Evolutionary conservation across 495 filamentous ascomycete genomes (phyloP), one percentile per base, ranked within the genome.

Genomic region (Aspergillus bertholletiae): DNA sequence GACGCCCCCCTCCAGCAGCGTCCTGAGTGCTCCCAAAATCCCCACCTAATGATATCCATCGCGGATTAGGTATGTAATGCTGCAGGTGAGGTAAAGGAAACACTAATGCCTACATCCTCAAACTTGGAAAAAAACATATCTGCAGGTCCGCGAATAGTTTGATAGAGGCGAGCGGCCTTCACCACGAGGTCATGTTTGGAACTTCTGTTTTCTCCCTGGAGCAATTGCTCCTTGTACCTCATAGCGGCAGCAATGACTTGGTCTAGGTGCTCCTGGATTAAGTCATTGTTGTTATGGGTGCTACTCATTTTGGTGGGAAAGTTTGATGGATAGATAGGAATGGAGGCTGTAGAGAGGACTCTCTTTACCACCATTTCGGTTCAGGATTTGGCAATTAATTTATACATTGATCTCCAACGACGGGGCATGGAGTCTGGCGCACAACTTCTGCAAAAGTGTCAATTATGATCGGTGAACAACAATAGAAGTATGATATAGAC

Each of bases 61-160:
- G 34, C 3, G 7, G 34, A 39, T 39, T 39, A 39, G 34, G 4
- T 13, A 6, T 5, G 34, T 13, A n/a, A n/a, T 17, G 34, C 34
- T 39, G 7, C 9, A 39, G n/a, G 12, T 4, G 34, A 17, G 34
- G 5, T 28, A 28, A 28, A 9, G n/a, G n/a, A 8, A 13, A 13
- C 34, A 6, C 5, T 15, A 5, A 5, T 1, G 26, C 44, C 24
- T 45, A 49, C 45, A 28, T 49, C 32, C n/a, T 55, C 53, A 20
- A 55, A 55, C 7, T 49, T 23, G 5, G 21, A 32, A 30, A 49
- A 55, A 12, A 55, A n/a, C 44, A 55, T 35, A 30, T 55, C 53
- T 7, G 45, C 53, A 2, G 53, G 53, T 6, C 53, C 53, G 15
- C 53, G 53, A 35, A 55, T 55, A 28, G 53, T 41, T 11, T 49